A percentile compares a stretch with the other conserved stretches of the same genome.
Conservation (phyloP, 192 early-diverging fungal species). For the Coemansia sp. region DNA sequence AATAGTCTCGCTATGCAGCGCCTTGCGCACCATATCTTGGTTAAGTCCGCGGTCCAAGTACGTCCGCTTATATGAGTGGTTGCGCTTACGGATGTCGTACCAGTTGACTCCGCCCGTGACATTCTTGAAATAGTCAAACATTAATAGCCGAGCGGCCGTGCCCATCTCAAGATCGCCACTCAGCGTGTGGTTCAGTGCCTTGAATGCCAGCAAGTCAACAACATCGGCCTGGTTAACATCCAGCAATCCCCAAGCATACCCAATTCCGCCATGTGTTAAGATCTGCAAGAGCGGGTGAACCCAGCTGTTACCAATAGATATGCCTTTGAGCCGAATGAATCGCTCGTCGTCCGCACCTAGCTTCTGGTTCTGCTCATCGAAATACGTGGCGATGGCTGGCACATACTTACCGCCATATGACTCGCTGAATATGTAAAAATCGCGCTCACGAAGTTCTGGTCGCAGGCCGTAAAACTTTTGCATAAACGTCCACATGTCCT, state of each 20-base stretch:
- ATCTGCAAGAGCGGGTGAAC: slow-evolving; percentile 50
- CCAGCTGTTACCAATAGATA: slow-evolving; percentile 57
- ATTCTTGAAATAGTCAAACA: slow-evolving; percentile 69
- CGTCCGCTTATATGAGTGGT: slow-evolving; percentile 61
- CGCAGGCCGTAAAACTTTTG: slow-evolving; percentile 68
- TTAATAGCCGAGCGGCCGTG: slow-evolving; percentile 39
- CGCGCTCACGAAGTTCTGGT: slow-evolving; percentile 58
- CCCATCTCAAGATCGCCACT: slow-evolving; percentile 55
- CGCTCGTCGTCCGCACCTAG: slow-evolving; percentile 14
- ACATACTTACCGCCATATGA: slow-evolving; percentile 74
- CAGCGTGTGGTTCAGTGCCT: slow-evolving; percentile 37
- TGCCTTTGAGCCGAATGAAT: slow-evolving; percentile 54
- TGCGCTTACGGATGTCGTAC: slow-evolving; percentile 73
- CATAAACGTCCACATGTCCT: slow-evolving; percentile 69
- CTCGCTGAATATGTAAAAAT: slow-evolving; percentile 68
- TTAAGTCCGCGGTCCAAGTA: slow-evolving; percentile 64
- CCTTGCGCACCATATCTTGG: slow-evolving; percentile 49
- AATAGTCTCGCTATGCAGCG: slow-evolving; percentile 60
- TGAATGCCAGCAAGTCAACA: slow-evolving; percentile 49
- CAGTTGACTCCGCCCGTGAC: slow-evolving; percentile 69
- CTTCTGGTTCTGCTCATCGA: slow-evolving; percentile 59
- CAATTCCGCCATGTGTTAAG: slow-evolving; percentile 40
- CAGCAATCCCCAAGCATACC: slow-evolving; percentile 44
- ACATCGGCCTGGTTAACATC: slow-evolving; percentile 38
- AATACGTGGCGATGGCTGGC: slow-evolving; percentile 63